Base-by-base conservation (phyloP, 345 rosid species). In the Gossypium thurberi region DNA sequence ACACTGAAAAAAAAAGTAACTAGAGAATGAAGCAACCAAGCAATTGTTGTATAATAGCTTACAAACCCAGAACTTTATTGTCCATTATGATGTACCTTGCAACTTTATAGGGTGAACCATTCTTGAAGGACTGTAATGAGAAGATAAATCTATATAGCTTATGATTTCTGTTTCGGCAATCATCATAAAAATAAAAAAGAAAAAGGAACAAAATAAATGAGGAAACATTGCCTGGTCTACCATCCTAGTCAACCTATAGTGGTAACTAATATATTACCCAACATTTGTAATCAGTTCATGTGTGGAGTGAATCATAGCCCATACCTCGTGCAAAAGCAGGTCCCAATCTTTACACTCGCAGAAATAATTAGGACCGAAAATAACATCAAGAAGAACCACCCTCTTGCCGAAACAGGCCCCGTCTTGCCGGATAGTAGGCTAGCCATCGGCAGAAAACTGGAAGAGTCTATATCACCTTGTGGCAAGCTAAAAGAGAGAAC, bases 321-420 rank as follows among this genome's bases (percentile, higher is more conserved):
- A 37, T 79, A 92, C 81, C 87, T 88, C 53, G 96, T 62, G 71
- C 78, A 78, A 43, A 95, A 76, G 18, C 75, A 81, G 68, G 84
- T 80, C 53, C 88, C 84, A 0, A 89, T 78, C 85, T 89, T 91
- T 76, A 76, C 82, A 68, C 96, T 87, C 63, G 76, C 85, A 1
- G 99, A 84, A 77, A 89, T 84, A 62, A 91, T 43, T 2, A 87
- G 68, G 66, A 91, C 80, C 91, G 91, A 91, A 43, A 95, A 81
- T 75, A 89, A 84, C 86, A 89, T 74, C 28, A 88, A 71, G 68
- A 77, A 53, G 56, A 81, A 56, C 84, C 91, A 80, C 59, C 84
- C 64, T 71, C 89, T 72, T 1, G 90, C 65, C 25, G 75, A 77
- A 61, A 77, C 40, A 4, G 86, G 73, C 28, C 77, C 79, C 10